Evolutionary conservation across 805 yeast species (phyloP).

Genomic region (Kluyveromyces dobzhanskii): DNA sequence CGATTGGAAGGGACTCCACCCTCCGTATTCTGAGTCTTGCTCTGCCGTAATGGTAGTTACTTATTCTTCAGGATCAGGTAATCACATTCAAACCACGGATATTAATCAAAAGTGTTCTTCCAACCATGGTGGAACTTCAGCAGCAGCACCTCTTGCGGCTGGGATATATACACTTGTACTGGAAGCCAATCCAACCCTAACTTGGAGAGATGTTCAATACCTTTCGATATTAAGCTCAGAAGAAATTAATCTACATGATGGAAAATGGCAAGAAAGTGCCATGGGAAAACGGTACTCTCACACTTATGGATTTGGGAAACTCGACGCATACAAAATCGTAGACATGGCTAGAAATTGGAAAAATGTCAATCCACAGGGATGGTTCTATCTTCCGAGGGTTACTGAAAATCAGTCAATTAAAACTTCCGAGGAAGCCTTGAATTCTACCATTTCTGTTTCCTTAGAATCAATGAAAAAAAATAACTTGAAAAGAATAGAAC

Average conservation of each 20-base stretch:
- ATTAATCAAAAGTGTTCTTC: slow-evolving; percentile 59
- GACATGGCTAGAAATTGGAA: slow-evolving; percentile 66
- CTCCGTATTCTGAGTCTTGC: slow-evolving; percentile 85
- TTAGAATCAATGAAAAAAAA: slow-evolving; percentile 41
- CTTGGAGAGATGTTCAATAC: slow-evolving; percentile 95
- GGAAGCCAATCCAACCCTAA: slow-evolving; percentile 74
- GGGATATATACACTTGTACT: slow-evolving; percentile 84
- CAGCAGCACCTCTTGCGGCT: slow-evolving; percentile 97
- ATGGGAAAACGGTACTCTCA: slow-evolving; percentile 69
- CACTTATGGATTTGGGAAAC: slow-evolving; percentile 83
- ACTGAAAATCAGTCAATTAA: slow-evolving; percentile 27
- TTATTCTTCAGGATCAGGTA: slow-evolving; percentile 85
- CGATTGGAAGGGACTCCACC: slow-evolving; percentile 80
- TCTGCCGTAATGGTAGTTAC: slow-evolving; percentile 93
- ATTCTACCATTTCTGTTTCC: slow-evolving; percentile 38
- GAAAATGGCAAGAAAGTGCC: slow-evolving; percentile 66
- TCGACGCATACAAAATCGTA: slow-evolving; percentile 74
- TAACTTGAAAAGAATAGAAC: slow-evolving; percentile 72
- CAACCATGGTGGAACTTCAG: slow-evolving; percentile 92
- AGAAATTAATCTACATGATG: slow-evolving; percentile 58
- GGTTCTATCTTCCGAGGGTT: slow-evolving; percentile 48
- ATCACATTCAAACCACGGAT: slow-evolving; percentile 84
- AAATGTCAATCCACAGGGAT: slow-evolving; percentile 86
- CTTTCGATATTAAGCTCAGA: slow-evolving; percentile 64
- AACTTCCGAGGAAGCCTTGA: slow-evolving; percentile 19